These are phyloP conservation scores for Collybia sp. DNA, from an alignment of 768 basidiomycete species.

Conservation along the genomic window DNA sequence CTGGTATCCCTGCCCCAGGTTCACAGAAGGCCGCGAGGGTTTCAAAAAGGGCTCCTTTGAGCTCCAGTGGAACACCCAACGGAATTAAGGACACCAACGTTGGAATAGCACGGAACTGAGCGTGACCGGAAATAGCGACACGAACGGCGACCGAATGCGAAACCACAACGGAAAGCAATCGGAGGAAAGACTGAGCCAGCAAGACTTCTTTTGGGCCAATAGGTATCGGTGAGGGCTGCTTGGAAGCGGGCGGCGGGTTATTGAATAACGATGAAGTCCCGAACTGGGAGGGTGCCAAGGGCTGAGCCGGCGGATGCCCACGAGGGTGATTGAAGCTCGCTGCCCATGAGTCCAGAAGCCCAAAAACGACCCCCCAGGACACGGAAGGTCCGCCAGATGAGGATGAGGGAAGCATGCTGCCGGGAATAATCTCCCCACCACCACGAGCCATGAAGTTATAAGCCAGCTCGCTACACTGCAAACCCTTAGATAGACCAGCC, in stretches of 20 bases:
- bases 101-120: constrained; percentile 76
- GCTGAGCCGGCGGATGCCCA: constrained; percentile 37
- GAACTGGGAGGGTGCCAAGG: constrained; percentile 11
- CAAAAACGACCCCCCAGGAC: constrained; percentile 78
- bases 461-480: constrained; percentile 79
- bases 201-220: constrained; percentile 68
- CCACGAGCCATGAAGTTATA: constrained; percentile 86
- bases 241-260: constrained; percentile 32
- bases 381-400: constrained; percentile 52
- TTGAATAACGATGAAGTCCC: constrained; percentile 18
- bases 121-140: constrained; percentile 69
- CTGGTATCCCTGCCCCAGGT: constrained; percentile 68
- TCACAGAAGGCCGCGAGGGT: constrained; percentile 79
- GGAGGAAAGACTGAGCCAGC: constrained; percentile 77
- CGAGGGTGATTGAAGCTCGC: constrained; percentile 44
- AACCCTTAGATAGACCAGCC: constrained; percentile 75
- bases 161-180: constrained; percentile 72
- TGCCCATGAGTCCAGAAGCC: constrained; percentile 72
- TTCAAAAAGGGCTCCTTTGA: constrained; percentile 83
- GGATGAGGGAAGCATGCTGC: constrained; percentile 48
- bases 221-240: constrained; percentile 41
- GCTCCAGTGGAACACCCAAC: constrained; percentile 79
- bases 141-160: constrained; percentile 74
- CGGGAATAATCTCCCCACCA: constrained; percentile 64
- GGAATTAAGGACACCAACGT: constrained; percentile 77